Evolutionary conservation across 768 basidiomycete genomes (phyloP).

Genomic region (Auricularia sp.): DNA sequence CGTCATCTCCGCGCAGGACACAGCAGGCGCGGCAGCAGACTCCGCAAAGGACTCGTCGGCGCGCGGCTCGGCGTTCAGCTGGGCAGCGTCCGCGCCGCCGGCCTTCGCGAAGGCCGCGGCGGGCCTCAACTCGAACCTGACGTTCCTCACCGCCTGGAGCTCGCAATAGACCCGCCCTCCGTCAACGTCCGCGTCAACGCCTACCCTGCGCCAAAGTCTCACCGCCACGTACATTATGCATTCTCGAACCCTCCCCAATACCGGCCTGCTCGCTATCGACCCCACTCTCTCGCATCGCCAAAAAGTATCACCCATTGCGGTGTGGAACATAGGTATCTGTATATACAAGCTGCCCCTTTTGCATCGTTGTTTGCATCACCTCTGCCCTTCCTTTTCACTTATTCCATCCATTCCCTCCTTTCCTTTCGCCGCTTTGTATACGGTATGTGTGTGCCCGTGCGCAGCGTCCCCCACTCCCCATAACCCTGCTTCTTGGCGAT

Average conservation of each 20-base stretch:
- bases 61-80: neutral
- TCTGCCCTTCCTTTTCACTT: too few species aligned
- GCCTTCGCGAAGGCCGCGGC: neutral
- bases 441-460: neutral
- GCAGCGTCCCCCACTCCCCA: neutral
- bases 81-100: neutral
- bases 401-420: neutral
- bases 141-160: neutral
- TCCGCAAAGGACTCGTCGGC: neutral
- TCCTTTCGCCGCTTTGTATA: neutral
- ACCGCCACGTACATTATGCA: neutral
- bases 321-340: neutral
- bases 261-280: neutral
- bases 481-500: neutral
- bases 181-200: neutral
- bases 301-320: neutral
- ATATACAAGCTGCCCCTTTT: too few species aligned
- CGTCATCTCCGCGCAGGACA: constrained; percentile 28
- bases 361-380: too few species aligned
- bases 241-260: neutral
- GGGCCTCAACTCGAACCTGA: neutral
- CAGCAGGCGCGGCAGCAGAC: neutral
- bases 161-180: neutral
- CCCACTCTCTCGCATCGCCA: neutral
- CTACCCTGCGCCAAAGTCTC: too few species aligned